phyloP scores from a whole-genome alignment of 805 yeast genomes.

The Teunomyces funiuensis region DNA sequence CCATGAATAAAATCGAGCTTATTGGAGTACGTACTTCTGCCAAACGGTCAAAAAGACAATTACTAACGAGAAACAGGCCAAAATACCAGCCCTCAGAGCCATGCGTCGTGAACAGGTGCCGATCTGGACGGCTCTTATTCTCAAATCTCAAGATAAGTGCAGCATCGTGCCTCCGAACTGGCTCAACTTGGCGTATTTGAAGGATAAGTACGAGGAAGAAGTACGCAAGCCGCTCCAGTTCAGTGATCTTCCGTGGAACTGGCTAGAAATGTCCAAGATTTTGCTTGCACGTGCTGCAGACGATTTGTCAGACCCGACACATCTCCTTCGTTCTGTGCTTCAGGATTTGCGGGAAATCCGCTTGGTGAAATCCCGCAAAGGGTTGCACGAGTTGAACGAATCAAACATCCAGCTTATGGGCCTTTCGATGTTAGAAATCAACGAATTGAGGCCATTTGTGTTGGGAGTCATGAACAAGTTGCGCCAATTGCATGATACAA shows the following conservation, averaged over 20 bases:
- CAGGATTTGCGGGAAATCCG: constrained; percentile 87
- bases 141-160: constrained; percentile 84
- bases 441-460: constrained; percentile 83
- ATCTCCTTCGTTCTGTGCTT: constrained; percentile 63
- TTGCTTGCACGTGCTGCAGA: constrained; percentile 71
- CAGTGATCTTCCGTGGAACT: constrained; percentile 76
- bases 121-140: constrained; percentile 80
- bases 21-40: constrained; percentile 51
- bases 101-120: constrained; percentile 72
- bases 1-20: constrained; percentile 61
- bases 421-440: constrained; percentile 78
- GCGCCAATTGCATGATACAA: constrained; percentile 48
- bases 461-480: constrained; percentile 78
- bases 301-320: constrained; percentile 73
- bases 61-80: constrained; percentile 33
- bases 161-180: constrained; percentile 84
- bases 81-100: constrained; percentile 60
- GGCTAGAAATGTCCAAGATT: constrained; percentile 80
- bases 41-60: constrained; percentile 6
- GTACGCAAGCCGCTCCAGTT: constrained; percentile 56
- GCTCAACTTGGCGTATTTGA: constrained; percentile 60
- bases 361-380: constrained; percentile 75
- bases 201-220: constrained; percentile 66
- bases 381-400: constrained; percentile 75
- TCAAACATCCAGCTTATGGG: constrained; percentile 82